Evolutionary conservation across 2,329 filamentous ascomycete species (phyloP).

Genomic region (Dactylellina sp.): DNA sequence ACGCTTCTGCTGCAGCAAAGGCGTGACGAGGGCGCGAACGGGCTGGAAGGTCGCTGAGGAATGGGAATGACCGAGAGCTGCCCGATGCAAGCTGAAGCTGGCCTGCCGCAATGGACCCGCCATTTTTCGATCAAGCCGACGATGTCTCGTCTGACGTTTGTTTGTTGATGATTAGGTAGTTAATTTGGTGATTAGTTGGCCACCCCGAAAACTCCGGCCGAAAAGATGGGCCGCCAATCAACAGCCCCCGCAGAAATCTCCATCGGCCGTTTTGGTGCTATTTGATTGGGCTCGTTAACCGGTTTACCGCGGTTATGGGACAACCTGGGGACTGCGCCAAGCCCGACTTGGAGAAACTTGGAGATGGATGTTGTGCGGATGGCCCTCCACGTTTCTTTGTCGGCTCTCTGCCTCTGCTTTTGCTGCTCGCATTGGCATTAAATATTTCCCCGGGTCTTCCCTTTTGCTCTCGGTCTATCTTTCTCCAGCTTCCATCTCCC

Average conservation of each 20-base stretch:
- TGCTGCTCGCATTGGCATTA: constrained; percentile 1
- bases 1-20: constrained; percentile 72
- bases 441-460: neutral
- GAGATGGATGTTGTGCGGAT: neutral
- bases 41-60: constrained; percentile 35
- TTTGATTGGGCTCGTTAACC: constrained; percentile 26
- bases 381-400: neutral
- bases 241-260: neutral
- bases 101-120: constrained; percentile 41
- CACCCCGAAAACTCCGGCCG: constrained; percentile 19
- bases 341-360: neutral
- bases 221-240: constrained; percentile 17
- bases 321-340: constrained; percentile 6
- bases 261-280: constrained; percentile 22
- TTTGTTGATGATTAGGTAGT: too few relatives aligned
- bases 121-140: constrained; percentile 15
- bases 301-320: constrained; percentile 55
- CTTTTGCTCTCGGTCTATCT: neutral
- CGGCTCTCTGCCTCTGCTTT: constrained; percentile 1
- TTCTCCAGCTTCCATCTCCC: neutral
- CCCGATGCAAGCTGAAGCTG: constrained; percentile 27
- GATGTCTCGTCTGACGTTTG: too few relatives aligned
- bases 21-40: constrained; percentile 9
- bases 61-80: constrained; percentile 32
- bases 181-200: neutral